Evolutionary conservation across 225 moss, liverwort and hornwort genomes (phyloP), one percentile per base, ranked within the genome.

Genomic region (Climacium dendroides): DNA sequence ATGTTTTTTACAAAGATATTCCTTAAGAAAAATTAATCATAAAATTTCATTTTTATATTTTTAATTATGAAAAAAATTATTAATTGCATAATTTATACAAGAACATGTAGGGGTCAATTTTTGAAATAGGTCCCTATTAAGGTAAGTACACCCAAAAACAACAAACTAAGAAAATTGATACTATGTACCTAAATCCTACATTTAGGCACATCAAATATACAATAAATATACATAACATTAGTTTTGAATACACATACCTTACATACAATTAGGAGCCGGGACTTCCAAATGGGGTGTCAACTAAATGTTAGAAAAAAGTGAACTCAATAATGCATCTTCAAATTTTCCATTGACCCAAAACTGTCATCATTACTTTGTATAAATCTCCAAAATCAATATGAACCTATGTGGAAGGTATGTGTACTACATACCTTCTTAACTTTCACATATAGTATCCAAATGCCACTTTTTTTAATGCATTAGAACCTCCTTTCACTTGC

Each of bases 341-440:
- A 65, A 65, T 65, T 11, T 1, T 0, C 6, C 11, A 6, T 1
- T 65, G 1, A n/a, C 1, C 11, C 11, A n/a, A 66, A n/a, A 11
- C 11, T 0, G 0, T 6, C n/a, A n/a, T 65, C 19, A n/a, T 22
- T 6, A n/a, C 11, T 20, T 1, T n/a, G 4, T 3, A 4, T n/a
- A 66, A 20, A 66, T 20, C 66, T 66, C 3, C 17, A 10, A 19
- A 64, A 35, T 18, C 35, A 35, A 35, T 16, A 65, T 35, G 10
- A 19, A 17, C 5, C 2, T n/a, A 6, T 66, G n/a, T n/a, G n/a
- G n/a, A n/a, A n/a, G n/a, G n/a, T n/a, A n/a, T n/a, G n/a, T n/a
- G n/a, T n/a, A n/a, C n/a, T n/a, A n/a, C n/a, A n/a, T n/a, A n/a
- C n/a, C 11, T 67, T 37, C 4, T 4, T 34, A 11, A 66, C 22